phyloP scores from a whole-genome alignment of 768 basidiomycete species.

The Psilocybe sp. region DNA sequence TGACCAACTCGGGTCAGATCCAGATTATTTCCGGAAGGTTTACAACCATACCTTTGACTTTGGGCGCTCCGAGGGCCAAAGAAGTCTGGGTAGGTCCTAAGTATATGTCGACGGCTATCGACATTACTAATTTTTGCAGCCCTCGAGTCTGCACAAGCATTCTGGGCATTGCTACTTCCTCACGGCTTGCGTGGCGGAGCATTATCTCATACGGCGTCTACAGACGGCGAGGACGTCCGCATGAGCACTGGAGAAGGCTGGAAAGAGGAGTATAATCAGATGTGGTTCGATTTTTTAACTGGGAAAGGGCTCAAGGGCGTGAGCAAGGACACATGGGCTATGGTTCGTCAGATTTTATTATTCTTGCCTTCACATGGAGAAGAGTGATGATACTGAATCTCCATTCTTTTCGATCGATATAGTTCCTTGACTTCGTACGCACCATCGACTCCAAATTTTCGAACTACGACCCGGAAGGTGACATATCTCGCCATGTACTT shows the following conservation, averaged over 20 bases:
- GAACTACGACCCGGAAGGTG: constrained; percentile 77
- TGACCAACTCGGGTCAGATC: constrained; percentile 58
- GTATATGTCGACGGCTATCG: neutral
- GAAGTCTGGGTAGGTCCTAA: constrained; percentile 63
- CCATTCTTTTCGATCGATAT: constrained; percentile 1
- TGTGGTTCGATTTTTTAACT: constrained; percentile 80
- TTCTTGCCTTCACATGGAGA: neutral
- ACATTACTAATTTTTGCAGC: constrained; percentile 29
- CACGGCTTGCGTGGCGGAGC: constrained; percentile 70
- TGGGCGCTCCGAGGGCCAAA: constrained; percentile 70
- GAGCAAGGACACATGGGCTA: constrained; percentile 86
- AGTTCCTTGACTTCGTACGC: constrained; percentile 82
- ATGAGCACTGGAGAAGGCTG: constrained; percentile 55
- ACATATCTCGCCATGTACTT: constrained; percentile 9
- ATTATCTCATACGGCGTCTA: constrained; percentile 38
- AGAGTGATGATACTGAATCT: neutral
- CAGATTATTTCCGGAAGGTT: constrained; percentile 70
- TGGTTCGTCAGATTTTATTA: constrained; percentile 48
- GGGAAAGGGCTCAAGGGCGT: constrained; percentile 70
- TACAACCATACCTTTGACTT: constrained; percentile 84
- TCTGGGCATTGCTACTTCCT: constrained; percentile 77
- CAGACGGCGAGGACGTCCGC: constrained; percentile 42
- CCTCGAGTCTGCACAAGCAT: constrained; percentile 68
- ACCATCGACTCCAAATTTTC: constrained; percentile 70
- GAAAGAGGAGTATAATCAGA: constrained; percentile 56